phyloP scores from a whole-genome alignment of 1,284 basidiomycete species.

The Earliella scabrosa region DNA sequence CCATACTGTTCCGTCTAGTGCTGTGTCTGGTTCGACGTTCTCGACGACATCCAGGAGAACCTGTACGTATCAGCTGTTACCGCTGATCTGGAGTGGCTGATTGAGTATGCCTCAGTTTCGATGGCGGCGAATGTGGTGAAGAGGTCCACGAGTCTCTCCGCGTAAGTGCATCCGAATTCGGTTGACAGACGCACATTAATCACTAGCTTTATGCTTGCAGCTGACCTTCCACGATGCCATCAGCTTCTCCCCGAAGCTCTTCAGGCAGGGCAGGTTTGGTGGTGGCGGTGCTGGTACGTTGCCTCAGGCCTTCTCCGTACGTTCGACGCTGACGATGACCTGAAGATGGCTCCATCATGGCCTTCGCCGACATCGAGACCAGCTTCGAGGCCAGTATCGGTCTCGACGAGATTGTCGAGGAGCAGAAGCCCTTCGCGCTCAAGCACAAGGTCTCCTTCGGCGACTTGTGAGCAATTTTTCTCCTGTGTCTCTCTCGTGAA shows the following conservation, averaged over 20 bases:
- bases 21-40: conserved; percentile 22
- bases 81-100: neutral
- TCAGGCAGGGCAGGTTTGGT: conserved; percentile 25
- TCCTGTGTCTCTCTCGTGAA: neutral
- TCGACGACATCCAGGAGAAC: conserved; percentile 20
- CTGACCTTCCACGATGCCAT: conserved; percentile 29
- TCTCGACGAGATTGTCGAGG: conserved; percentile 34
- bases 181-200: neutral
- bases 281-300: conserved; percentile 1
- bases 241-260: conserved; percentile 26
- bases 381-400: conserved; percentile 32
- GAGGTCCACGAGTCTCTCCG: conserved; percentile 31
- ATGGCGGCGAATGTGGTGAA: conserved; percentile 28
- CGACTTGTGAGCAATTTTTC: conserved; percentile 30
- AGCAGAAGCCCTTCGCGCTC: conserved; percentile 31
- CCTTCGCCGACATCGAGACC: conserved; percentile 31
- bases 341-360: conserved; percentile 33
- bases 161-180: neutral
- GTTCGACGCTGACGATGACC: neutral
- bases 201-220: conserved; percentile 2
- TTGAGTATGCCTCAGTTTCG: conserved; percentile 4
- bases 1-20: conserved; percentile 7
- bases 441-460: conserved; percentile 33
- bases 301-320: neutral
- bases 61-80: neutral